Evolutionary conservation across 805 yeast genomes (phyloP).

Genomic region (Starmerella powellii): DNA sequence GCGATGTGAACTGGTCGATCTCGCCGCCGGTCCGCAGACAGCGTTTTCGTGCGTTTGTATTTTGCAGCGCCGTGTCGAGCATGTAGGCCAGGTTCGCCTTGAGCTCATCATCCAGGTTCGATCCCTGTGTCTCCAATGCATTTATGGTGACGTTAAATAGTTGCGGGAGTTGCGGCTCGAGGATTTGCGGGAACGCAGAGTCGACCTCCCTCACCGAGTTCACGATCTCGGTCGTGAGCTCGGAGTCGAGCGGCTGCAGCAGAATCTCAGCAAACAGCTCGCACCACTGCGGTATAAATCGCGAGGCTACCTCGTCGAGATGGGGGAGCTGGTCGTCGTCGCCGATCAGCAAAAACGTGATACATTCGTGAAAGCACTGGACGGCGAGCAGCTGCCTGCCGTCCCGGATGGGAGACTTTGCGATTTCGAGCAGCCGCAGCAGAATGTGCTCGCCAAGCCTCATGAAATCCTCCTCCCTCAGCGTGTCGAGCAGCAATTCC

Average conservation of each 20-base stretch:
- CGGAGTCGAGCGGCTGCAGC: constrained; percentile 6
- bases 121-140: constrained; percentile 1
- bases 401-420: constrained; percentile 13
- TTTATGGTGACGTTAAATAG: constrained; percentile 10
- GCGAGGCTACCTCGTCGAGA: constrained; percentile 16
- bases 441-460: constrained; percentile 38
- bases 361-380: constrained; percentile 28
- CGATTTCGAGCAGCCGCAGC: constrained; percentile 18
- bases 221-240: constrained; percentile 18
- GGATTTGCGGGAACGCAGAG: constrained; percentile 20
- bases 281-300: constrained; percentile 18
- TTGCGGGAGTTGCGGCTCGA: constrained; percentile 17
- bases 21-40: constrained; percentile 3
- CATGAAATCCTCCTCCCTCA: constrained; percentile 79
- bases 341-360: constrained; percentile 25
- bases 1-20: constrained; percentile 8
- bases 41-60: constrained; percentile 3
- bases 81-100: constrained; percentile 17
- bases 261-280: constrained; percentile 1
- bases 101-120: constrained; percentile 10
- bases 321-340: constrained; percentile 23
- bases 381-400: constrained; percentile 22
- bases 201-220: constrained; percentile 19
- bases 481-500: constrained; percentile 75
- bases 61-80: constrained; percentile 15